These are phyloP conservation scores for Xylaria sp. DNA, from an alignment of 495 filamentous ascomycete species.

Conservation along the genomic window DNA sequence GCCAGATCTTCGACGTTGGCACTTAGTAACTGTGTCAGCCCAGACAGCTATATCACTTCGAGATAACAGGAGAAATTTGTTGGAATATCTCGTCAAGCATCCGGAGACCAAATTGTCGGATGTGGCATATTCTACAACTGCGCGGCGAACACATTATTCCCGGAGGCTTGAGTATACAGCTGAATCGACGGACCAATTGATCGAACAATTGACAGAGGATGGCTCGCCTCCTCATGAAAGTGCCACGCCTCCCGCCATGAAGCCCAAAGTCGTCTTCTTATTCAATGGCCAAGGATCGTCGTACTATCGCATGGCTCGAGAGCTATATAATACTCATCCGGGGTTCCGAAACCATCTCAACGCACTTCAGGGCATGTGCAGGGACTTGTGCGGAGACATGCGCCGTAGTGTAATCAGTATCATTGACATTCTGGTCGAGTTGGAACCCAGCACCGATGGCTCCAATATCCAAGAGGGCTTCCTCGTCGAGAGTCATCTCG, in stretches of 20 bases:
- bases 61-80: slow-evolving; percentile 41
- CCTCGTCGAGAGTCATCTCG: neutral
- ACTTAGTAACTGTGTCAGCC: slow-evolving; percentile 54
- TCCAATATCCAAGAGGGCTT: neutral
- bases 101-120: slow-evolving; percentile 46
- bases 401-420: neutral
- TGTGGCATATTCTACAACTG: slow-evolving; percentile 48
- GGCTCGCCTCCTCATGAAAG: slow-evolving; percentile 7
- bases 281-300: slow-evolving; percentile 63
- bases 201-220: slow-evolving; percentile 7
- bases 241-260: slow-evolving; percentile 25
- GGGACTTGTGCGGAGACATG: slow-evolving; percentile 58
- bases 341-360: slow-evolving; percentile 1
- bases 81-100: slow-evolving; percentile 48
- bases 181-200: neutral
- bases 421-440: neutral
- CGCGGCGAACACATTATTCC: slow-evolving; percentile 18
- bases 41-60: slow-evolving; percentile 43
- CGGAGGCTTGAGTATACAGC: slow-evolving; percentile 29
- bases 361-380: slow-evolving; percentile 46
- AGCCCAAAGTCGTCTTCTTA: slow-evolving; percentile 53
- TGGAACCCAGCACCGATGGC: neutral
- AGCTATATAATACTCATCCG: neutral
- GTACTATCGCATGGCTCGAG: slow-evolving; percentile 7
- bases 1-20: neutral